Conservation (phyloP, 768 basidiomycete species). For the Filobasidium floriforme region DNA sequence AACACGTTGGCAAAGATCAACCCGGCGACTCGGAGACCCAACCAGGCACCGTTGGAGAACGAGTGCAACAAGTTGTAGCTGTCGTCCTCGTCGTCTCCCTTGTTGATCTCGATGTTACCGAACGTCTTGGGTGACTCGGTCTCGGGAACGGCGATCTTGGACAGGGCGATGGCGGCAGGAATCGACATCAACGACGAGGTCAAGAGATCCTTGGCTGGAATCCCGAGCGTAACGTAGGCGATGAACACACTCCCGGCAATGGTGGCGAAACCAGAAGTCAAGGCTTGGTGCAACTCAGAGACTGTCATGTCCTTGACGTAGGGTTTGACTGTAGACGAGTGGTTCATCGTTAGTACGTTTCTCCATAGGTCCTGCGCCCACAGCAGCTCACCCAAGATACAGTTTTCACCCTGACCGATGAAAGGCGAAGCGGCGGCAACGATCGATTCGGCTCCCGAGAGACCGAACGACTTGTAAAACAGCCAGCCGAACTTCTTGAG, state of each 20-base stretch:
- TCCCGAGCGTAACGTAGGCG: constrained; percentile 60
- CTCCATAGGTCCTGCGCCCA: neutral
- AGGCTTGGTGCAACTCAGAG: constrained; percentile 62
- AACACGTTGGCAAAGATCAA: constrained; percentile 75
- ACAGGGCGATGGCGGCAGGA: constrained; percentile 85
- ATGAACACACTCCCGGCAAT: constrained; percentile 83
- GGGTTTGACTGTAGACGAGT: constrained; percentile 53
- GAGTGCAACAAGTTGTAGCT: constrained; percentile 80
- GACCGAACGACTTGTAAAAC: constrained; percentile 83
- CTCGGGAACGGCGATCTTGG: constrained; percentile 79
- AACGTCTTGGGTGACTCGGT: constrained; percentile 55
- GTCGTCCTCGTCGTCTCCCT: constrained; percentile 50
- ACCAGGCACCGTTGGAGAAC: constrained; percentile 74
- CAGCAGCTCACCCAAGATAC: constrained; percentile 52
- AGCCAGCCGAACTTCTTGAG: constrained; percentile 84
- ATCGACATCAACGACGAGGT: constrained; percentile 81
- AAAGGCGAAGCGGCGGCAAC: constrained; percentile 90
- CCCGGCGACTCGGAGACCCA: constrained; percentile 77
- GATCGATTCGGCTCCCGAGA: constrained; percentile 91
- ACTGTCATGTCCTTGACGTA: constrained; percentile 77
- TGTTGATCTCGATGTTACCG: constrained; percentile 13
- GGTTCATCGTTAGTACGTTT: neutral
- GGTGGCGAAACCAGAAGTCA: constrained; percentile 63
- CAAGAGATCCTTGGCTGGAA: constrained; percentile 51
- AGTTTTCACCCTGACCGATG: constrained; percentile 83